A percentile compares a stretch with the other conserved stretches of the same genome.
phyloP scores from a whole-genome alignment of 129 eudicot genomes.

The Tagetes patula region DNA sequence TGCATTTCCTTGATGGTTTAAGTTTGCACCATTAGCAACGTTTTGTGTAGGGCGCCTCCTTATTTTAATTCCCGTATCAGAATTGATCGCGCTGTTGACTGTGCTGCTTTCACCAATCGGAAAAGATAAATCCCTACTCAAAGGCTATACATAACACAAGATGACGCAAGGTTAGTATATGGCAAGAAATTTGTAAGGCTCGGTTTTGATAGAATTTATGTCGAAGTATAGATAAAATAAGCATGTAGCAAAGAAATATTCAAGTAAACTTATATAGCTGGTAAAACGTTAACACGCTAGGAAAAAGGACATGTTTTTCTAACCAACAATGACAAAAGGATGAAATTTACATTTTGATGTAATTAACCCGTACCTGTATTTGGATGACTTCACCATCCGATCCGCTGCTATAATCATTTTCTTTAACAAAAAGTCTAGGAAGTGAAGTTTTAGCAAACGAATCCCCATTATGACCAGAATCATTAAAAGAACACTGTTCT shows the following conservation, averaged over 20 bases:
- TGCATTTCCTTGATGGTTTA: constrained; percentile 60
- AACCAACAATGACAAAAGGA: background rate
- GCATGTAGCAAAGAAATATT: no score
- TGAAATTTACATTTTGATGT: background rate
- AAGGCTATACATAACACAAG: constrained; percentile 11
- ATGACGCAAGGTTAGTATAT: background rate
- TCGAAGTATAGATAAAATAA: no score
- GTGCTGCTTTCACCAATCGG: background rate
- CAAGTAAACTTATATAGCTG: background rate
- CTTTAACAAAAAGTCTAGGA: constrained; percentile 36
- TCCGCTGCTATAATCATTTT: constrained; percentile 56
- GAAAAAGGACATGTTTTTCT: background rate
- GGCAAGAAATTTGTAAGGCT: no score
- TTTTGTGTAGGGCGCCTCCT: constrained; percentile 27
- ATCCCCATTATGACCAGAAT: constrained; percentile 15
- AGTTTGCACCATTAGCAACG: constrained; percentile 10
- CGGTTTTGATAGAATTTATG: no score
- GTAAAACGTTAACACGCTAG: background rate
- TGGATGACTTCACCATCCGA: constrained; percentile 65
- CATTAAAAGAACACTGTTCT: constrained; percentile 38
- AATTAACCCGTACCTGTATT: constrained; percentile 38
- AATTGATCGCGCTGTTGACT: constrained; percentile 11
- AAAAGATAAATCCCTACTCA: constrained; percentile 11
- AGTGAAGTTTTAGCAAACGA: constrained; percentile 34
- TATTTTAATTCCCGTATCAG: constrained; percentile 39